Evolutionary conservation across 805 yeast genomes (phyloP).

Genomic region (Yamadazyma endophytica): DNA sequence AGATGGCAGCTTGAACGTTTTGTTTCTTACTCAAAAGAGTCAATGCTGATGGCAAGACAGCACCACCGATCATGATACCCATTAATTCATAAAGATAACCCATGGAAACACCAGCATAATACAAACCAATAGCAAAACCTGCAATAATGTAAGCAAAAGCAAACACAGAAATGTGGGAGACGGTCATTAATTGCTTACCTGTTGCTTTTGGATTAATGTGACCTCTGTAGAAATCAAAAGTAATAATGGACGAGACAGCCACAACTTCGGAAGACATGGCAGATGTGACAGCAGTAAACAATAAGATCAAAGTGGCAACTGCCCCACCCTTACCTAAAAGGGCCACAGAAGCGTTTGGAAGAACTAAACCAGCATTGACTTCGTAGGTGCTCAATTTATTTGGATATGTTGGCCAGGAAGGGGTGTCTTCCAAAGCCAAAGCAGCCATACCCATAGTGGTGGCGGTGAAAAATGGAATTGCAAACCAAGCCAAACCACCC

Average conservation of each 20-base stretch:
- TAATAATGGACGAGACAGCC: slow-evolving; percentile 79
- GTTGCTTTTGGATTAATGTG: slow-evolving; percentile 76
- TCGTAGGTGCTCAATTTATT: slow-evolving; percentile 59
- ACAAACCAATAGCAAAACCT: slow-evolving; percentile 76
- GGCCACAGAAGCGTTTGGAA: slow-evolving; percentile 78
- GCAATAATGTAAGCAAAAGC: slow-evolving; percentile 61
- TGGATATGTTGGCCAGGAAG: slow-evolving; percentile 80
- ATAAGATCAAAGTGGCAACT: slow-evolving; percentile 69
- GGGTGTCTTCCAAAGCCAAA: slow-evolving; percentile 62
- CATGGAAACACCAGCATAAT: slow-evolving; percentile 79
- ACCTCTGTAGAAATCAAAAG: slow-evolving; percentile 80
- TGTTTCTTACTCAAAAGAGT: slow-evolving; percentile 63
- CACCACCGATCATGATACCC: slow-evolving; percentile 87
- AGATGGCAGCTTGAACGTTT: slow-evolving; percentile 64
- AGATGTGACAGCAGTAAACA: slow-evolving; percentile 90
- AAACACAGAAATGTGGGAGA: slow-evolving; percentile 67
- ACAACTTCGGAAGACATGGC: slow-evolving; percentile 91
- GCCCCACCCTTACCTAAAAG: slow-evolving; percentile 87
- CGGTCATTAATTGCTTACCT: slow-evolving; percentile 65
- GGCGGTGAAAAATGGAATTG: slow-evolving; percentile 79
- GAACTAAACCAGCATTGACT: slow-evolving; percentile 75
- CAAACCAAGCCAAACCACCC: slow-evolving; percentile 91
- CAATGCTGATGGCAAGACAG: slow-evolving; percentile 72
- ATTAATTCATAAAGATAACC: slow-evolving; percentile 83
- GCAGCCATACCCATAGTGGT: slow-evolving; percentile 88